Evolutionary conservation across 768 basidiomycete species (phyloP).

Genomic region (Filobasidium floriforme): DNA sequence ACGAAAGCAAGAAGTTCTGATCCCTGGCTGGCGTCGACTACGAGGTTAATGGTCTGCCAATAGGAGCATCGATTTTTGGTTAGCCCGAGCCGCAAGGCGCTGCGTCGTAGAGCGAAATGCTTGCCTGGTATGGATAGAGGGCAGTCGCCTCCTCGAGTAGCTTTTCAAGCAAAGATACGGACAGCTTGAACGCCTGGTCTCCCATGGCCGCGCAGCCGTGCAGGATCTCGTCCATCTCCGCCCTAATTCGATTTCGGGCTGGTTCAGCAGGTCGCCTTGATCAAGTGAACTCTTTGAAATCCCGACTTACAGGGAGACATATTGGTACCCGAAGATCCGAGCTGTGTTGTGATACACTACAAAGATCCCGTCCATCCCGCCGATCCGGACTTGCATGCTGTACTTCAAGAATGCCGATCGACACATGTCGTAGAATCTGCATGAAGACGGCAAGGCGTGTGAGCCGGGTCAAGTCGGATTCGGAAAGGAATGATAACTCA

Average conservation of each 20-base stretch:
- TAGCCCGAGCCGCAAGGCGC: constrained; percentile 58
- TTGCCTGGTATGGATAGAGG: constrained; percentile 62
- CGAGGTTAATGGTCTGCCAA: constrained; percentile 51
- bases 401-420: constrained; percentile 93
- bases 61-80: constrained; percentile 41
- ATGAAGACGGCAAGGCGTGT: not conserved
- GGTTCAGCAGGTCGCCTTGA: not conserved
- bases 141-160: constrained; percentile 55
- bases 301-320: constrained; percentile 56
- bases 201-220: constrained; percentile 63
- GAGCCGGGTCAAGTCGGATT: not conserved
- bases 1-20: constrained; percentile 10
- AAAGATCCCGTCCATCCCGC: constrained; percentile 87
- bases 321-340: constrained; percentile 87
- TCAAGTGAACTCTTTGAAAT: not conserved
- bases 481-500: constrained; percentile 10
- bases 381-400: constrained; percentile 91
- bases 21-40: constrained; percentile 22
- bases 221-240: constrained; percentile 76
- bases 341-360: constrained; percentile 60
- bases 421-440: constrained; percentile 75
- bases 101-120: constrained; percentile 44
- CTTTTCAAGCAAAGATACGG: constrained; percentile 62
- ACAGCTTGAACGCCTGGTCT: constrained; percentile 66
- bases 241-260: constrained; percentile 26